Percentiles rank a stretch among this genome's conserved stretches.
phyloP scores from a whole-genome alignment of 83 land plant species.

The Diphasiastrum complanatum region DNA sequence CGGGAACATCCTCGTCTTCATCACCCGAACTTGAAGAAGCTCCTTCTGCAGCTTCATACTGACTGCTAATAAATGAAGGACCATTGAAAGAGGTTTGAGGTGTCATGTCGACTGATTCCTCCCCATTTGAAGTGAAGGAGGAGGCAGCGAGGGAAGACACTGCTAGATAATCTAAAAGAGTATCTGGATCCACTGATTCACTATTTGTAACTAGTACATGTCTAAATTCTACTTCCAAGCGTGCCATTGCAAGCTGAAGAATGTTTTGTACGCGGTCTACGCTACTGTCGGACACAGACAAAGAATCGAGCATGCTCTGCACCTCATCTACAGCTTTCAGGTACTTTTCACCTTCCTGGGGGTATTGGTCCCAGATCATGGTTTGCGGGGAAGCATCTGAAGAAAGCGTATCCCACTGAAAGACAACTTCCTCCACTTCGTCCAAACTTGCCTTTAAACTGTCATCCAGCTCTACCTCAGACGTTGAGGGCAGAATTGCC shows the following conservation, averaged over 20 bases:
- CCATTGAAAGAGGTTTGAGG: neutral
- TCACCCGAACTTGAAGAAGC: slow-evolving; percentile 11
- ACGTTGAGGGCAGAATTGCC: neutral
- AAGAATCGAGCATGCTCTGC: slow-evolving; percentile 26
- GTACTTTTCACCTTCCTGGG: slow-evolving; percentile 34
- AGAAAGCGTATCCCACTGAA: slow-evolving; percentile 32
- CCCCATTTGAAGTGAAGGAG: too few relatives aligned
- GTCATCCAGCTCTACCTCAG: neutral
- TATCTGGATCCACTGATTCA: slow-evolving; percentile 50
- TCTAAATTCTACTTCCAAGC: slow-evolving; percentile 62
- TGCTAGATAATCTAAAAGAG: slow-evolving; percentile 36
- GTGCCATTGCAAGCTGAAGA: slow-evolving; percentile 53
- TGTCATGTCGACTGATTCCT: neutral
- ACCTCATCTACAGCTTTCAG: slow-evolving; percentile 43
- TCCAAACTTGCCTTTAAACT: slow-evolving; percentile 13
- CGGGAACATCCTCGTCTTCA: slow-evolving; percentile 30
- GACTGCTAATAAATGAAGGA: slow-evolving; percentile 11
- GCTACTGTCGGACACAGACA: slow-evolving; percentile 24
- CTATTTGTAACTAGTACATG: slow-evolving; percentile 38
- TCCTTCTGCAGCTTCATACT: slow-evolving; percentile 32
- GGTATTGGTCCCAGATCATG: slow-evolving; percentile 48
- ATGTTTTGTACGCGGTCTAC: slow-evolving; percentile 32
- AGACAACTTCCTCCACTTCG: slow-evolving; percentile 31
- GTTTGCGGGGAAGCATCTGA: slow-evolving; percentile 21
- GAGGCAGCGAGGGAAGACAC: too few relatives aligned